Base-by-base conservation (phyloP, 495 filamentous ascomycete species). In the Pyronema omphalodes region DNA sequence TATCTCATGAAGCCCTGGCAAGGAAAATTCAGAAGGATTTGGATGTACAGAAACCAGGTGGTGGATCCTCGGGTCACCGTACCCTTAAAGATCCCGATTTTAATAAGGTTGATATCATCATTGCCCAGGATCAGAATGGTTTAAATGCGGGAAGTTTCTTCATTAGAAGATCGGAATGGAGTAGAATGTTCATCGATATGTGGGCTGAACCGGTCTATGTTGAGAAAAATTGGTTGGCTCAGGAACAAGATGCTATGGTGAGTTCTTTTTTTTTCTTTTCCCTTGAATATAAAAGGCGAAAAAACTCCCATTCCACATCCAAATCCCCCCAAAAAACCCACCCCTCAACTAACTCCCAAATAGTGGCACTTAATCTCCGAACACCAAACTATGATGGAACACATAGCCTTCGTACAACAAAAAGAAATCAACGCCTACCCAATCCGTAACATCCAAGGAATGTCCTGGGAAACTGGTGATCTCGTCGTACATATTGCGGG, bases 91-190 rank as follows among this genome's bases (percentile, higher is more conserved):
- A 65, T 14, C 52, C 49, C 3, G 44, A 62, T 44, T 11, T 40
- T n/a, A 55, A 55, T 11, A 63, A 66, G n/a, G 61, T 70, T 44
- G 63, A 61, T 51, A 52, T 69, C 8, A 62, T 70, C 29, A 57
- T 69, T 18, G 58, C 61, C 7, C 67, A 70, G 48, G 67, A 70
- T 55, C 67, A 69, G 40, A 66, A 69, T 36, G 66, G 67, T 33
- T 48, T 70, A 37, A 70, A 70, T 50, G 66, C 67, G 1, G 67
- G 67, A 44, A 66, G 61, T 55, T 66, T 66, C 52, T 64, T 69
- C 11, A 60, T 70, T 36, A 61, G 67, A 0, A 59, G 67, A 29
- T 68, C 60, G 18, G 58, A 59, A 18, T 69, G 63, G 55, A 62
- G 57, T 0, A 53, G 60, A 11, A 52, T 15, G 19, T 51, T 69